Base-by-base conservation (phyloP, 352 stramenopile species). In the Phytopythium ostracodes region DNA sequence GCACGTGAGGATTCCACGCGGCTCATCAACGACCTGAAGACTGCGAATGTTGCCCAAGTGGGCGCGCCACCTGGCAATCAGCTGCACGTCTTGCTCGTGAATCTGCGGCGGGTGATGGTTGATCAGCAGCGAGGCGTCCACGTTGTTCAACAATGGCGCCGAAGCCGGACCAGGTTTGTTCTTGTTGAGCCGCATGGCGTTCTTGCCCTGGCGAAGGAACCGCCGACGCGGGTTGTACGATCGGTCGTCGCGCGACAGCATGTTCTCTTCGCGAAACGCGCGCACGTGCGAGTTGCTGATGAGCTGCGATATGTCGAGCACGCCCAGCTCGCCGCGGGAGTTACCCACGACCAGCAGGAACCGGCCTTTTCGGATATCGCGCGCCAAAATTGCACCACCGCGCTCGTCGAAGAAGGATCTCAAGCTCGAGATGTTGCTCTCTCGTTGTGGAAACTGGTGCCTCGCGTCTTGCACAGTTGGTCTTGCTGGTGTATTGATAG, bases 161-260 rank as follows among this genome's bases (percentile, higher is more conserved):
- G 25, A 40, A 17, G n/a, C 29, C 11, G 9, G 18, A 20, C 65
- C 64, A 6, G 72, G 51, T 40, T 75, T 71, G 33, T 72, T 72
- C 42, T 72, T 66, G 4, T 74, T 76, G 35, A 87, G 67, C 2
- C 81, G 68, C 43, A 84, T 88, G 14, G 79, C 72, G 18, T 76
- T 80, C 38, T 88, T 88, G 7, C 82, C 84, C 22, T 91, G 78
- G 10, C 84, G 70, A 40, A 89, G 64, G 55, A 91, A 91, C 0
- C 84, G 73, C 0, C 84, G 73, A 8, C 81, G 76, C 22, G 84
- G 84, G 36, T 91, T 91, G 62, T 93, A 93, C 20, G 84, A 79
- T 12, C 81, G 64, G 40, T 77, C 64, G 29, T 89, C 70, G 18
- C 75, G 75, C 15, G 69, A 84, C 3, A 79, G 76, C 40, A 91